These are phyloP conservation scores for Tuber borchii DNA, from an alignment of 495 filamentous ascomycete genomes.

Conservation along the genomic window DNA sequence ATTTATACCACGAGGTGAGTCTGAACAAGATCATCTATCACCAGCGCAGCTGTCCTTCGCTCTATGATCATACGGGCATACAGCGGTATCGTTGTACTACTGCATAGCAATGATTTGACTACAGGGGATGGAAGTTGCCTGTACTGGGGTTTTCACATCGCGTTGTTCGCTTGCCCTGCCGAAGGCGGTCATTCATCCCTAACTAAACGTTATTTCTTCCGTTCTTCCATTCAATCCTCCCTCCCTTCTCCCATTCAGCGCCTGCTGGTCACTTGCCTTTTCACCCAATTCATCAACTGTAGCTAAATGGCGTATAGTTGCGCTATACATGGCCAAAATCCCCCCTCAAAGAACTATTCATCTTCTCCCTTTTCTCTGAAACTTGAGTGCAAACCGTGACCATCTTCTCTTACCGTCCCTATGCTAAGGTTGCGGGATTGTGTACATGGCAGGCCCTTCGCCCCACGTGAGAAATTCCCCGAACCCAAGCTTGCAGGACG, in stretches of 20 bases:
- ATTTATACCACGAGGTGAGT: not conserved
- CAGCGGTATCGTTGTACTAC: not conserved
- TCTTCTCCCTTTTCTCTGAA: not conserved
- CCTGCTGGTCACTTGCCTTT: not conserved
- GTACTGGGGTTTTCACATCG: not conserved
- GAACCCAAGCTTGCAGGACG: constrained; percentile 26
- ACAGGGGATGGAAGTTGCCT: not conserved
- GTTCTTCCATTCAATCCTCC: not conserved
- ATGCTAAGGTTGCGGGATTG: constrained; percentile 5
- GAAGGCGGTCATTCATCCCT: not conserved
- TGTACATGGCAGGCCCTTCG: constrained; percentile 32
- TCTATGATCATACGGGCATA: not conserved
- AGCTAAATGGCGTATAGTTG: not conserved
- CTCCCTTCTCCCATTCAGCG: not conserved
- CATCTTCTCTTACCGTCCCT: not conserved
- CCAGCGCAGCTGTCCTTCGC: not conserved
- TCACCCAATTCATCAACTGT: not conserved
- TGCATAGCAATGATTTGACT: not conserved
- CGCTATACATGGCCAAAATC: not conserved
- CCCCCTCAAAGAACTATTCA: not conserved
- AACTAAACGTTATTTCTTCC: not conserved
- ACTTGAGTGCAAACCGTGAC: not conserved
- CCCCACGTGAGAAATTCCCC: constrained; percentile 24
- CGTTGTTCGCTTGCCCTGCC: not conserved
- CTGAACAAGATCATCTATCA: not conserved